These are phyloP conservation scores for Boletus sp. DNA, from an alignment of 768 basidiomycete genomes.

Conservation along the genomic window DNA sequence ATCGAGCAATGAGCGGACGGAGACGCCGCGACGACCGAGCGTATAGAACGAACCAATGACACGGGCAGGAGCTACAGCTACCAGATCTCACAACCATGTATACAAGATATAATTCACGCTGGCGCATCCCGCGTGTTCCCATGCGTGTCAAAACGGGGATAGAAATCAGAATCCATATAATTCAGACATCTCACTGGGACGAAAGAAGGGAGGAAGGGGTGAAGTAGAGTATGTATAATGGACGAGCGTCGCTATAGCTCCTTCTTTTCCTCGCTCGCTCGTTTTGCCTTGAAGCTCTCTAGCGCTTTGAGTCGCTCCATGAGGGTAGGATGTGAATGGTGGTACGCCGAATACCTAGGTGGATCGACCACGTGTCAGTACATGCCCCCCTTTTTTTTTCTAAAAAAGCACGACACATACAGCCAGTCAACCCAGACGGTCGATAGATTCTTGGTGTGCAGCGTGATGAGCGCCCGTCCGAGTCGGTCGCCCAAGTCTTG, in stretches of 20 bases:
- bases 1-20: neutral
- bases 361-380: neutral
- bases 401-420: slow-evolving; percentile 33
- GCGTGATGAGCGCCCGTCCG: slow-evolving; percentile 72
- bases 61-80: neutral
- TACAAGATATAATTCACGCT: neutral
- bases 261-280: slow-evolving; percentile 28
- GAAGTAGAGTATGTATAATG: neutral
- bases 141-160: neutral
- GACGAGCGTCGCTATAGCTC: slow-evolving; percentile 12
- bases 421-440: slow-evolving; percentile 95
- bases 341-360: slow-evolving; percentile 84
- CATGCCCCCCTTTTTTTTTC: neutral
- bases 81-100: neutral
- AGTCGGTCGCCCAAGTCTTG: slow-evolving; percentile 84
- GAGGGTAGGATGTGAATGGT: slow-evolving; percentile 94
- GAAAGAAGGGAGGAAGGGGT: too few species aligned
- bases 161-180: neutral
- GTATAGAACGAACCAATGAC: neutral
- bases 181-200: too few species aligned
- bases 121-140: neutral
- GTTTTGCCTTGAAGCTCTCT: slow-evolving; percentile 57
- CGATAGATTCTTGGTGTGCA: slow-evolving; percentile 90
- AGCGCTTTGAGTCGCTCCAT: slow-evolving; percentile 84
- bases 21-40: neutral